phyloP scores from a whole-genome alignment of 1,284 basidiomycete genomes.

The Lignosus rhinocerotis region DNA sequence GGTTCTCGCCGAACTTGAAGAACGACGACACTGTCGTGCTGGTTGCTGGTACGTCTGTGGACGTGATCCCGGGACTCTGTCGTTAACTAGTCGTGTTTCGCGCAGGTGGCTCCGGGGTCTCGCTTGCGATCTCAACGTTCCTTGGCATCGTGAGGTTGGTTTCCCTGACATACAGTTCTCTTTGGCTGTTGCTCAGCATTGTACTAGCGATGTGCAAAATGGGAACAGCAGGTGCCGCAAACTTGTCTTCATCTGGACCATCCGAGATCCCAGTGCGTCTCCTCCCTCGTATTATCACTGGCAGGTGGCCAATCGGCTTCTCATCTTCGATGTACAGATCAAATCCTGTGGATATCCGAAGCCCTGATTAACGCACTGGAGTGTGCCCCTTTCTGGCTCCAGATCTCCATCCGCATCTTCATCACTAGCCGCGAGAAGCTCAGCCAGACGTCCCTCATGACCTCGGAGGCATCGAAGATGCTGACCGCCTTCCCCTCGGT shows the following conservation, averaged over 20 bases:
- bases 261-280: conserved; percentile 40
- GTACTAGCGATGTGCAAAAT: conserved; percentile 27
- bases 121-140: conserved; percentile 48
- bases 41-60: conserved; percentile 45
- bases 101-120: conserved; percentile 49
- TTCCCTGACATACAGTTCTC: not conserved
- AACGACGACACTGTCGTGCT: conserved; percentile 46
- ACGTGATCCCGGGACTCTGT: not conserved
- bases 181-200: not conserved
- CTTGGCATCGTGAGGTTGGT: conserved; percentile 42
- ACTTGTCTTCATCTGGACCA: conserved; percentile 46
- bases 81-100: not conserved
- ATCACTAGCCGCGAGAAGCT: conserved; percentile 31
- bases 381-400: conserved; percentile 31
- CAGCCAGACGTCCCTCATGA: not conserved
- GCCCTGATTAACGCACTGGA: conserved; percentile 34
- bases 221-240: conserved; percentile 32
- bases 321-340: conserved; percentile 7
- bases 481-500: conserved; percentile 24
- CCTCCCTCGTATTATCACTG: not conserved
- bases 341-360: conserved; percentile 41
- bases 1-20: conserved; percentile 43
- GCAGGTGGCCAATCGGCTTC: not conserved
- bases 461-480: not conserved
- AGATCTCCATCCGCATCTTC: conserved; percentile 38